phyloP scores from a whole-genome alignment of 2,329 filamentous ascomycete species.

The Botrytis porri region DNA sequence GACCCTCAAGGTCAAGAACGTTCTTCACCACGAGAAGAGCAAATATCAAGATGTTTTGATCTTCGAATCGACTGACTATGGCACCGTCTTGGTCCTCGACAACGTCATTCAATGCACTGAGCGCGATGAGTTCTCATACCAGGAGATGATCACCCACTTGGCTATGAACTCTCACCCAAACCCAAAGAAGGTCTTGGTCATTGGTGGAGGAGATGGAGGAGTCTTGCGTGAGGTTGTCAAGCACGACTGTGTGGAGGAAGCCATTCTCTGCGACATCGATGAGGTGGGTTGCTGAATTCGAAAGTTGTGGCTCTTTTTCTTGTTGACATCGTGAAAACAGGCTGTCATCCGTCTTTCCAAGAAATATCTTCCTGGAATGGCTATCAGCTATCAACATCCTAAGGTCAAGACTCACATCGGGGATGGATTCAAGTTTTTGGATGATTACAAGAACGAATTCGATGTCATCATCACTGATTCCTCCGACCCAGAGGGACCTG shows the following conservation, averaged over 20 bases:
- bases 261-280: conserved; percentile 96
- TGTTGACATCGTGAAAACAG: conserved; percentile 41
- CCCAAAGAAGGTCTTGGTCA: conserved; percentile 97
- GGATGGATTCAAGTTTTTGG: conserved; percentile 98
- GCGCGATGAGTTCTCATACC: conserved; percentile 98
- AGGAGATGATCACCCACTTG: conserved; percentile 99
- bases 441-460: conserved; percentile 94
- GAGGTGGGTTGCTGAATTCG: conserved; percentile 55
- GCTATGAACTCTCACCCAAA: conserved; percentile 98
- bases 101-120: conserved; percentile 99
- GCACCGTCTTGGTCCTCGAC: conserved; percentile 93
- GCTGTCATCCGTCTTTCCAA: conserved; percentile 98
- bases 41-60: conserved; percentile 98
- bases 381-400: conserved; percentile 87
- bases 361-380: conserved; percentile 94
- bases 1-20: conserved; percentile 96
- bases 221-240: conserved; percentile 98
- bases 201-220: conserved; percentile 95
- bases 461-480: conserved; percentile 99
- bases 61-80: conserved; percentile 97
- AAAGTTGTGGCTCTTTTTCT: conserved; percentile 7
- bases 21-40: conserved; percentile 98
- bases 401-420: conserved; percentile 90
- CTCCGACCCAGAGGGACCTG: conserved; percentile 93
- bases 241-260: conserved; percentile 95